phyloP scores from a whole-genome alignment of 2,329 filamentous ascomycete species.

The Fusarium liriodendri region DNA sequence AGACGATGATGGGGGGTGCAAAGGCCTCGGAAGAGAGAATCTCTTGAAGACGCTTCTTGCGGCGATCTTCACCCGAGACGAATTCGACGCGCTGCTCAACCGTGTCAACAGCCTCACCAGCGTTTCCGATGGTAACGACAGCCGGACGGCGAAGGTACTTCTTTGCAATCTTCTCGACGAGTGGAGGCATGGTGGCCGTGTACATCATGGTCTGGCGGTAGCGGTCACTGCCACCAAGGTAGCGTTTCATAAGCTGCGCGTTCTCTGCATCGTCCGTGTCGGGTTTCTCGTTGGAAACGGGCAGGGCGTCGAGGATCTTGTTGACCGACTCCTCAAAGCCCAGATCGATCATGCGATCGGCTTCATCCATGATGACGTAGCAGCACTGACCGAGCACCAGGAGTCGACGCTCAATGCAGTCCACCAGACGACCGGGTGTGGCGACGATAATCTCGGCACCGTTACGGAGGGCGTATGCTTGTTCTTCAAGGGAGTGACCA shows the following conservation, averaged over 20 bases:
- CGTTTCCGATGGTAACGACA: slow-evolving; percentile 93
- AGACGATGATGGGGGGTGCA: slow-evolving; percentile 93
- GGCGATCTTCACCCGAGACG: slow-evolving; percentile 89
- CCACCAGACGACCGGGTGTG: slow-evolving; percentile 95
- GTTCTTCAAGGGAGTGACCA: slow-evolving; percentile 94
- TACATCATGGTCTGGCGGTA: slow-evolving; percentile 99
- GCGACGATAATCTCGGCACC: slow-evolving; percentile 98
- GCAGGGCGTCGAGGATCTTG: slow-evolving; percentile 94
- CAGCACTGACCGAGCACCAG: slow-evolving; percentile 96
- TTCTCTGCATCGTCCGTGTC: slow-evolving; percentile 94
- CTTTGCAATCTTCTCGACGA: slow-evolving; percentile 94
- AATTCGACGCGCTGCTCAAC: slow-evolving; percentile 98
- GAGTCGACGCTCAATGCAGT: slow-evolving; percentile 94
- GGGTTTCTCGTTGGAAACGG: slow-evolving; percentile 93
- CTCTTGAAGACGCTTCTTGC: slow-evolving; percentile 94
- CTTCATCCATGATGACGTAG: slow-evolving; percentile 99
- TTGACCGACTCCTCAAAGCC: slow-evolving; percentile 98
- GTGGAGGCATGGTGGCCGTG: slow-evolving; percentile 95
- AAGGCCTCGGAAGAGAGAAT: slow-evolving; percentile 86
- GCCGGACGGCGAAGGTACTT: slow-evolving; percentile 95
- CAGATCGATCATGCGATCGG: slow-evolving; percentile 98
- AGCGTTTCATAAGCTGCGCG: slow-evolving; percentile 82
- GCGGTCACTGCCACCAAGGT: slow-evolving; percentile 78
- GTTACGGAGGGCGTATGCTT: slow-evolving; percentile 88
- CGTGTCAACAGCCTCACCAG: slow-evolving; percentile 95